Evolutionary conservation across 768 basidiomycete species (phyloP).

Genomic region (Trametes cubensis): DNA sequence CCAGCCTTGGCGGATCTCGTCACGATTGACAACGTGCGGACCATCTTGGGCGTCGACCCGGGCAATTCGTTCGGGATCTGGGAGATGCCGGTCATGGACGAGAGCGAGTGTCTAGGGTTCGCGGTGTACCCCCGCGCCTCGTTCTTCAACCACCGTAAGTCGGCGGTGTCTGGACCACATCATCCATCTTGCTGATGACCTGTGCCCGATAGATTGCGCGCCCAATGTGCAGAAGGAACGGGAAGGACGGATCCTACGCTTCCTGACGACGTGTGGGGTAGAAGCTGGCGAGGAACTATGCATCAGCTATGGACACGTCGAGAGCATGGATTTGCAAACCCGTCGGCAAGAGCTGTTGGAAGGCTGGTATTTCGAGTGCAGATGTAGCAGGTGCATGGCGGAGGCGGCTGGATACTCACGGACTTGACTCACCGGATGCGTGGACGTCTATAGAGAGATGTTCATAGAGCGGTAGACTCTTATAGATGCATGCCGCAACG

Average conservation of each 20-base stretch:
- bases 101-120: constrained; percentile 62
- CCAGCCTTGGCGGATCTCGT: constrained; percentile 37
- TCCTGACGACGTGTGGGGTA: constrained; percentile 49
- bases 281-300: constrained; percentile 56
- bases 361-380: constrained; percentile 62
- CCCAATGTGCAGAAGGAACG: constrained; percentile 55
- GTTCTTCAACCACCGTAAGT: constrained; percentile 69
- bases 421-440: background rate
- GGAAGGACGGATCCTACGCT: constrained; percentile 47
- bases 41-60: constrained; percentile 57
- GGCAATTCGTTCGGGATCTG: constrained; percentile 74
- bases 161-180: background rate
- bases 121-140: constrained; percentile 61
- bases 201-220: constrained; percentile 45
- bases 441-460: background rate
- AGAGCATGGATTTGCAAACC: constrained; percentile 34
- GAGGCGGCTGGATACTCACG: constrained; percentile 19
- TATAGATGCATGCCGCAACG: too few relatives aligned
- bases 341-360: constrained; percentile 45
- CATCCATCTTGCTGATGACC: background rate
- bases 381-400: constrained; percentile 47
- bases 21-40: constrained; percentile 50
- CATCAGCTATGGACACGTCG: constrained; percentile 55
- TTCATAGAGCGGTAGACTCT: too few relatives aligned
- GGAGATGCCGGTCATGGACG: constrained; percentile 49